Evolutionary conservation across 768 basidiomycete genomes (phyloP).

Genomic region (Cytidiella melzeri): DNA sequence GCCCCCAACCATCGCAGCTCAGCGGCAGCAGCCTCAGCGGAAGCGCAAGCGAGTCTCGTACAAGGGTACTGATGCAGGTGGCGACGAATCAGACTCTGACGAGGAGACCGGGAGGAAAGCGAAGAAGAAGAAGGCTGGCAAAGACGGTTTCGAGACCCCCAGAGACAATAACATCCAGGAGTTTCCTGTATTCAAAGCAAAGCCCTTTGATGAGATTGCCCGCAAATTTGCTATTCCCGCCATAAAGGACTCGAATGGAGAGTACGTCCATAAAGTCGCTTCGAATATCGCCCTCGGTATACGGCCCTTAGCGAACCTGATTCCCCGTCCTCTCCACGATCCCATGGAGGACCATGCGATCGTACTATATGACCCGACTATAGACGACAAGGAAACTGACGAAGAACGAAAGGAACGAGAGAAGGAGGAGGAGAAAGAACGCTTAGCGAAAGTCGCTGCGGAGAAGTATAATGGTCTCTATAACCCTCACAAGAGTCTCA

Average conservation of each 20-base stretch:
- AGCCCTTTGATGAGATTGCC: constrained; percentile 57
- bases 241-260: constrained; percentile 69
- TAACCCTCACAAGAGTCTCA: constrained; percentile 91
- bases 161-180: constrained; percentile 49
- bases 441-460: constrained; percentile 54
- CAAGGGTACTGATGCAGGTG: constrained; percentile 53
- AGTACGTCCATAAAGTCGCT: constrained; percentile 44
- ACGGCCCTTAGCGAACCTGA: constrained; percentile 69
- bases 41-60: constrained; percentile 90
- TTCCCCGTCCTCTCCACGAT: constrained; percentile 91
- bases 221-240: constrained; percentile 80
- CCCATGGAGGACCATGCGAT: constrained; percentile 98
- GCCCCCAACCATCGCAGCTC: constrained; percentile 48
- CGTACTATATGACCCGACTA: constrained; percentile 93
- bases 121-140: constrained; percentile 58
- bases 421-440: constrained; percentile 65
- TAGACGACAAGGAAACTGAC: constrained; percentile 87
- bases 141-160: constrained; percentile 56
- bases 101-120: constrained; percentile 49
- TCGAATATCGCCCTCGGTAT: constrained; percentile 80
- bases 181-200: constrained; percentile 78
- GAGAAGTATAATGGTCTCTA: constrained; percentile 70
- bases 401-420: constrained; percentile 73
- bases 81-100: constrained; percentile 52
- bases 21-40: constrained; percentile 58